phyloP scores from a whole-genome alignment of 306 rosid genomes.

The Neltuma alba region DNA sequence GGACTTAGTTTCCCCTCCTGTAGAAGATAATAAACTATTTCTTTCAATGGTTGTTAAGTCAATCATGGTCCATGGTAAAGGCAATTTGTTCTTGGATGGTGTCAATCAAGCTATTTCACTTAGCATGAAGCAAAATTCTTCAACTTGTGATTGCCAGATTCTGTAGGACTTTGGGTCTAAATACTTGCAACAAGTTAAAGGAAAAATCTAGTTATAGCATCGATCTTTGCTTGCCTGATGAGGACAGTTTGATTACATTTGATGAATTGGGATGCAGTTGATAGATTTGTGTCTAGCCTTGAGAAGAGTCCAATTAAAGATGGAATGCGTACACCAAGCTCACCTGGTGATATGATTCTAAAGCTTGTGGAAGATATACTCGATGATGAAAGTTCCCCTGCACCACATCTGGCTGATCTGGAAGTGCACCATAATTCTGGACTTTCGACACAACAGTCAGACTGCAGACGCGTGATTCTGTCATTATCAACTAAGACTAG shows the following conservation, averaged over 20 bases:
- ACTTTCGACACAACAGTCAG: no score
- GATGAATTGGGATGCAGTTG: constrained; percentile 39
- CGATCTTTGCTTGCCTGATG: constrained; percentile 56
- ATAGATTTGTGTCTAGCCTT: constrained; percentile 34
- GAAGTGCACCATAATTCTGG: no score
- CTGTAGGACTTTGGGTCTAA: constrained; percentile 33
- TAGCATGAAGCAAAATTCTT: constrained; percentile 26
- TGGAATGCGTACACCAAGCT: constrained; percentile 36
- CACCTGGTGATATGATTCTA: no score
- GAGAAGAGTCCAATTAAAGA: constrained; percentile 28
- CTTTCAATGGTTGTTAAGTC: constrained; percentile 23
- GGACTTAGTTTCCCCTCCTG: no score
- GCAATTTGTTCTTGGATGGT: constrained; percentile 6
- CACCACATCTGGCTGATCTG: no score
- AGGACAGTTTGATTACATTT: constrained; percentile 57
- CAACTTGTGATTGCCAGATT: no score
- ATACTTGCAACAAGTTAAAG: constrained; percentile 27
- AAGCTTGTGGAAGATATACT: no score
- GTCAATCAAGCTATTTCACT: constrained; percentile 18
- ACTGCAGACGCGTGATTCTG: no score
- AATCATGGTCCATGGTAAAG: constrained; percentile 22
- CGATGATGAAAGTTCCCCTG: no score
- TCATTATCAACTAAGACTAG: no score
- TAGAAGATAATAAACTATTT: constrained; percentile 20
- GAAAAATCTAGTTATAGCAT: constrained; percentile 33